Evolutionary conservation across 257 asterid species (phyloP), one percentile per base, ranked within the genome.

Genomic region (Petunia axillaris): DNA sequence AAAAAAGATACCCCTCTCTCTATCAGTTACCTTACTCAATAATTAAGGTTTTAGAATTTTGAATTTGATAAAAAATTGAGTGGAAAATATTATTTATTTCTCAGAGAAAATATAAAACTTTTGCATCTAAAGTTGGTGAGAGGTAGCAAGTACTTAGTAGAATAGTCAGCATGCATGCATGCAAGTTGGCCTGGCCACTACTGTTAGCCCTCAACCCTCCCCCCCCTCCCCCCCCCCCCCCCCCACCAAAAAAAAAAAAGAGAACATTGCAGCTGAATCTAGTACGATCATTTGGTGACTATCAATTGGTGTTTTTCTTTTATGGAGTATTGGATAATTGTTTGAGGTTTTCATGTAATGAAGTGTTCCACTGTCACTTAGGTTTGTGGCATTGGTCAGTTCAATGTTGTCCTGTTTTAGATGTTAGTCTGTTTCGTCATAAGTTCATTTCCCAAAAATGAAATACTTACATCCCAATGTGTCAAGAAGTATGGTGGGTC

Each of bases 331-430:
- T 1, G 0, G 2, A 46, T 70, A 10, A 46, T 48, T 35, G 60
- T 11, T 73, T 73, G 62, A 73, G 62, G 77, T 71, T 25, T 25
- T 71, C 44, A 11, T 35, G 62, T 73, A 73, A 50, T 36, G 11
- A 48, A 50, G 77, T 35, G 13, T 35, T 48, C 6, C 11, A 11
- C 62, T 48, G 77, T 71, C 59, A 48, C 44, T 9, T 71, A 70
- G 11, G 77, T 71, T 71, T 59, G 43, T 9, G 44, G 60, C 44
- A 35, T 46, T 48, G 36, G 15, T 35, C 46, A 11, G 13, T 50
- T 39, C 44, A 73, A 35, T 9, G 7, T 15, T 57, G 16, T 15
- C 63, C 36, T 71, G 14, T 15, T 13, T 71, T 15, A 15, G 15
- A 8, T 39, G 48, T 48, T 71, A 46, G 25, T 70, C 43, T 70